Evolutionary conservation across 805 yeast genomes (phyloP).

Genomic region (Diddensiella transvaalensis): DNA sequence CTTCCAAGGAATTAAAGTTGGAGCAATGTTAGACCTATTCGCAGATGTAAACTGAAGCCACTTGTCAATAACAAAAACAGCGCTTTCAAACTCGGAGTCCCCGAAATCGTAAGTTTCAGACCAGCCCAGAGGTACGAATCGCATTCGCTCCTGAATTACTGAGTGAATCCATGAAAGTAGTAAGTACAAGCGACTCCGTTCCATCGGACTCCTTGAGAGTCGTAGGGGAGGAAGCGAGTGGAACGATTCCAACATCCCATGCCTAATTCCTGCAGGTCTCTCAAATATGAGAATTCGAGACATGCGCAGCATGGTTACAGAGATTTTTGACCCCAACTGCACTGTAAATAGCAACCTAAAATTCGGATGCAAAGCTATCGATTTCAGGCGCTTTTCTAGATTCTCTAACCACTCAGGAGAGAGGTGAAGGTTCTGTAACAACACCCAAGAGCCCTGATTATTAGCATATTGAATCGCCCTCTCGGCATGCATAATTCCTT

Average conservation of each 20-base stretch:
- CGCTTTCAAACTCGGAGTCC: conserved; percentile 63
- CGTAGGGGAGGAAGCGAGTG: conserved; percentile 22
- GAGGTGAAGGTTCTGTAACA: conserved; percentile 79
- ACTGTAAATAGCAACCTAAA: conserved; percentile 69
- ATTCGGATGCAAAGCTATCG: conserved; percentile 27
- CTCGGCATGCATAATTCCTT: conserved; percentile 57
- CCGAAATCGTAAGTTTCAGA: conserved; percentile 60
- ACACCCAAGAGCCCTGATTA: conserved; percentile 60
- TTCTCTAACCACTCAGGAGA: conserved; percentile 59
- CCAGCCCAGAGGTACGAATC: conserved; percentile 65
- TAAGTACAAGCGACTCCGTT: conserved; percentile 47
- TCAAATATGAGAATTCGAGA: conserved; percentile 61
- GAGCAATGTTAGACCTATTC: conserved; percentile 39
- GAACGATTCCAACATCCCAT: conserved; percentile 41
- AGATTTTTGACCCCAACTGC: conserved; percentile 42
- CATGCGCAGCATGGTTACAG: conserved; percentile 53
- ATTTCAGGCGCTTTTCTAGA: conserved; percentile 46
- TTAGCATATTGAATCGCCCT: conserved; percentile 46
- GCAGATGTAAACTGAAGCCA: conserved; percentile 34
- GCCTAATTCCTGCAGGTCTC: conserved; percentile 56
- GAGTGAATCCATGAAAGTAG: conserved; percentile 70
- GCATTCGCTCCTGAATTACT: conserved; percentile 52
- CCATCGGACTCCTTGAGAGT: conserved; percentile 36
- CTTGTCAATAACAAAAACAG: conserved; percentile 42
- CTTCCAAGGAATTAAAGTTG: conserved; percentile 52